Evolutionary conservation across 768 basidiomycete species (phyloP).

Genomic region (Boletus subparvulus): DNA sequence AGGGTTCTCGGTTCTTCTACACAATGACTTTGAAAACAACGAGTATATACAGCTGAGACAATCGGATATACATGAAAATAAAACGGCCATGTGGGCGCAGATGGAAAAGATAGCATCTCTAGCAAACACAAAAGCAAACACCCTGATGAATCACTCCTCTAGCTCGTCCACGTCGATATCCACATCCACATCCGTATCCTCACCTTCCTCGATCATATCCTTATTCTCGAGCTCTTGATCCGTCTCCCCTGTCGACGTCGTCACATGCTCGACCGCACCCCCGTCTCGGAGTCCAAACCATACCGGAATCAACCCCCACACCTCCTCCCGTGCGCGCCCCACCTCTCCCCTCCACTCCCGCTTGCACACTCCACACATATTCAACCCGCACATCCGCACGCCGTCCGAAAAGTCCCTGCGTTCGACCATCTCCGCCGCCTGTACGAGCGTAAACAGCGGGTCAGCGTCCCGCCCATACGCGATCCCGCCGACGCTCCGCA

Average conservation of each 20-base stretch:
- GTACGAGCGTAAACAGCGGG: slow-evolving; percentile 64
- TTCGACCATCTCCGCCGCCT: slow-evolving; percentile 69
- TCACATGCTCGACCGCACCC: slow-evolving; percentile 1
- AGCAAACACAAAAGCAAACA: not conserved
- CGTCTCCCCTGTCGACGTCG: not conserved
- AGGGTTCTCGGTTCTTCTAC: not conserved
- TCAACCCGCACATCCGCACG: slow-evolving; percentile 48
- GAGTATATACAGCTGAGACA: slow-evolving; percentile 15
- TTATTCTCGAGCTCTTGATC: not conserved
- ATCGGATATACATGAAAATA: slow-evolving; percentile 6
- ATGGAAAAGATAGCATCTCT: slow-evolving; percentile 18
- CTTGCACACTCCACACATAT: slow-evolving; percentile 53
- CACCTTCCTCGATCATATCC: slow-evolving; percentile 5
- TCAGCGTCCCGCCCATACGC: slow-evolving; percentile 73
- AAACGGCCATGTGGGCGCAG: not conserved
- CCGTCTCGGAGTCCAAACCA: slow-evolving; percentile 57
- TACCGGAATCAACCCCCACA: slow-evolving; percentile 58
- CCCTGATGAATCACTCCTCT: slow-evolving; percentile 7
- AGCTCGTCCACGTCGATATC: slow-evolving; percentile 12
- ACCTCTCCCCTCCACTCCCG: slow-evolving; percentile 44
- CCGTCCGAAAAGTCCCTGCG: slow-evolving; percentile 72
- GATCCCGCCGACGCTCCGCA: slow-evolving; percentile 70
- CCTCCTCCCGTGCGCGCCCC: slow-evolving; percentile 51
- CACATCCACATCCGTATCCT: slow-evolving; percentile 10
- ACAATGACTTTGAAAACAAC: slow-evolving; percentile 6